A percentile compares a stretch with the other conserved stretches of the same genome.
These are phyloP conservation scores for Astrothelium macrocarpum DNA, from an alignment of 495 filamentous ascomycete genomes.

Conservation along the genomic window DNA sequence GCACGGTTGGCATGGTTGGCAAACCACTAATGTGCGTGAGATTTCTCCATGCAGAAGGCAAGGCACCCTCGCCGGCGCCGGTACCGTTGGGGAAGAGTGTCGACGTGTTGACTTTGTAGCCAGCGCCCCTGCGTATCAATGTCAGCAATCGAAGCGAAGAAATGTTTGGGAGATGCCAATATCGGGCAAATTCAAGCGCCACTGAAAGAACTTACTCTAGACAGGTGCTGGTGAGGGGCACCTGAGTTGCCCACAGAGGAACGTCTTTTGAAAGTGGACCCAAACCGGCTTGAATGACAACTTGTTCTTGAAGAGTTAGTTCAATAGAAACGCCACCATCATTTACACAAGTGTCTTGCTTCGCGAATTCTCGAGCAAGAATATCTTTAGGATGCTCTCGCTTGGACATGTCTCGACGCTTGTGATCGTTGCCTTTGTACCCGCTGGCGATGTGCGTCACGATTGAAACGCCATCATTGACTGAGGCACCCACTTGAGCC, in stretches of 20 bases:
- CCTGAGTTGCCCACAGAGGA: background rate
- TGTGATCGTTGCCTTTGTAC: background rate
- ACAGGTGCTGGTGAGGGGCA: background rate
- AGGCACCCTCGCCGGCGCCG: background rate
- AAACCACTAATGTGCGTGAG: background rate
- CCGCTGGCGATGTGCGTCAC: background rate
- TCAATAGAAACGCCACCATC: background rate
- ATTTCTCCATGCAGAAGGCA: background rate
- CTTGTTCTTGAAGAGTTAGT: background rate
- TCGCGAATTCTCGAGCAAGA: background rate
- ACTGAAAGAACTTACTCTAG: background rate
- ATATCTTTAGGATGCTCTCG: conserved; percentile 1
- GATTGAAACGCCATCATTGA: background rate
- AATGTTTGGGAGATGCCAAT: background rate
- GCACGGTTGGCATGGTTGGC: no score
- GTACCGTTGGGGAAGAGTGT: background rate
- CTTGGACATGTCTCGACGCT: background rate
- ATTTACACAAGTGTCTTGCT: background rate
- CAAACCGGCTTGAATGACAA: background rate
- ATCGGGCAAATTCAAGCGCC: background rate
- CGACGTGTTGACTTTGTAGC: background rate
- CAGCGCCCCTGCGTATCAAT: background rate
- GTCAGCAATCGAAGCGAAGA: background rate
- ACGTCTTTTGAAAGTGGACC: background rate
- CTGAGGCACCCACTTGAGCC: background rate